phyloP scores from a whole-genome alignment of 148 eudicot species.

The Chenopodium album region DNA sequence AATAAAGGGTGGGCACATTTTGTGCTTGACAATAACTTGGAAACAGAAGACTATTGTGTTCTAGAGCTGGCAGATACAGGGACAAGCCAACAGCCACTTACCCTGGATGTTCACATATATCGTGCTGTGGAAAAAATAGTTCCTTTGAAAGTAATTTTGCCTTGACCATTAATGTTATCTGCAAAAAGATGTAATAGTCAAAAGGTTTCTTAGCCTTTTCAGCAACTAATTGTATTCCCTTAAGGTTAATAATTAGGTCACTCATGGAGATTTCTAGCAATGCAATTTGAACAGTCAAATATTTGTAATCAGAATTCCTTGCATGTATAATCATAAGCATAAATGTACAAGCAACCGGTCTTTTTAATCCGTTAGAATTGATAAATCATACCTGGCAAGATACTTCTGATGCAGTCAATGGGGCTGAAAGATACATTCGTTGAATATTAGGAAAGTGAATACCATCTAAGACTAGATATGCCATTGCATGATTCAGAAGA shows the following conservation, averaged over 20 bases:
- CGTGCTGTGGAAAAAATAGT: slow-evolving; percentile 14
- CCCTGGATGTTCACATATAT: slow-evolving; percentile 13
- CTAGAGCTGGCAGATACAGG: not conserved
- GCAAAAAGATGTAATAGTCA: not conserved
- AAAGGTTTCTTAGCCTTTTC: not conserved
- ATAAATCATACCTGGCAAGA: too few species aligned
- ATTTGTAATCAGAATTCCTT: not conserved
- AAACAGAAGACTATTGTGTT: slow-evolving; percentile 10
- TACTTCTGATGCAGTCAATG: too few species aligned
- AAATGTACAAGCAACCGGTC: not conserved
- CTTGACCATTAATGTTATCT: not conserved
- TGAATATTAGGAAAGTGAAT: too few species aligned
- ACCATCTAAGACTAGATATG: too few species aligned
- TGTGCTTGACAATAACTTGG: slow-evolving; percentile 24
- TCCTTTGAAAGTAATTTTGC: not conserved
- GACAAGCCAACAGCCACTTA: not conserved
- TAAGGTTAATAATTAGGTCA: not conserved
- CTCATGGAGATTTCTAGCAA: not conserved
- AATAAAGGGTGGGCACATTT: slow-evolving; percentile 14
- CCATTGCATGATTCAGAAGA: too few species aligned
- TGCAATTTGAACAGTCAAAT: not conserved
- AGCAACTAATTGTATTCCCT: not conserved
- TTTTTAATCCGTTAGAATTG: too few species aligned
- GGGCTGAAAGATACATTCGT: too few species aligned
- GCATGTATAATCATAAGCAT: not conserved